A percentile compares a stretch with the other conserved stretches of the same genome.
These are phyloP conservation scores for Pichia sp. DNA, from an alignment of 1,139 yeast genomes.

Conservation along the genomic window DNA sequence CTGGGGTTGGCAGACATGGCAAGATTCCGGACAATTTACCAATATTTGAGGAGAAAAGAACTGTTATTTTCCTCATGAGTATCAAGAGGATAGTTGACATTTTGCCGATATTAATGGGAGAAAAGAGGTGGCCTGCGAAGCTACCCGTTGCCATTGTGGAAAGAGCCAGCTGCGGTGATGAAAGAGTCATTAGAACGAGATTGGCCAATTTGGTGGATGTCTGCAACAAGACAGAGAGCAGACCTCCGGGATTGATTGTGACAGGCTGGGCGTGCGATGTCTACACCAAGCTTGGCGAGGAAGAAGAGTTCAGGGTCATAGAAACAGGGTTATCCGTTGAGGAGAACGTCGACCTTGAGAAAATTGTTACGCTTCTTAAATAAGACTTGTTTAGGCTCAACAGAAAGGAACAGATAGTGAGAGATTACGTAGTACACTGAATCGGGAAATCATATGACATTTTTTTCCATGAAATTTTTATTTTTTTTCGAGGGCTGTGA, in stretches of 20 bases:
- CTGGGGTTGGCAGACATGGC: constrained; percentile 93
- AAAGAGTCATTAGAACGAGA: constrained; percentile 74
- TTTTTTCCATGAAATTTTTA: not conserved
- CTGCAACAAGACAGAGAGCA: constrained; percentile 73
- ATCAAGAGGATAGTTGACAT: constrained; percentile 75
- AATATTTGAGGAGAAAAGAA: constrained; percentile 62
- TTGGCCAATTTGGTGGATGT: constrained; percentile 65
- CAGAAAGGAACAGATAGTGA: too few relatives aligned
- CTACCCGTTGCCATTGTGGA: constrained; percentile 85
- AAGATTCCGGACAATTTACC: constrained; percentile 70
- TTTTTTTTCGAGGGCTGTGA: not conserved
- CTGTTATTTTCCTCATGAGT: constrained; percentile 88
- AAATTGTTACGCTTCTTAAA: constrained; percentile 39
- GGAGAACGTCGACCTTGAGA: constrained; percentile 79
- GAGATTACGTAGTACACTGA: too few relatives aligned
- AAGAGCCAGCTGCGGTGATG: constrained; percentile 91
- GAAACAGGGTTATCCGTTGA: constrained; percentile 53
- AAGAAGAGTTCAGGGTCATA: constrained; percentile 37
- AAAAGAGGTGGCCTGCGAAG: constrained; percentile 59
- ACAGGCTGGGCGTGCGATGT: constrained; percentile 79
- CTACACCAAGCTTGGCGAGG: constrained; percentile 35
- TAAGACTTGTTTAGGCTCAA: not conserved
- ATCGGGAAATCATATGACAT: constrained; percentile 10
- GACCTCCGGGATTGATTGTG: constrained; percentile 91
- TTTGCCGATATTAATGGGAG: constrained; percentile 48